phyloP scores from a whole-genome alignment of 2,329 filamentous ascomycete genomes.

The Aureobasidium lini region DNA sequence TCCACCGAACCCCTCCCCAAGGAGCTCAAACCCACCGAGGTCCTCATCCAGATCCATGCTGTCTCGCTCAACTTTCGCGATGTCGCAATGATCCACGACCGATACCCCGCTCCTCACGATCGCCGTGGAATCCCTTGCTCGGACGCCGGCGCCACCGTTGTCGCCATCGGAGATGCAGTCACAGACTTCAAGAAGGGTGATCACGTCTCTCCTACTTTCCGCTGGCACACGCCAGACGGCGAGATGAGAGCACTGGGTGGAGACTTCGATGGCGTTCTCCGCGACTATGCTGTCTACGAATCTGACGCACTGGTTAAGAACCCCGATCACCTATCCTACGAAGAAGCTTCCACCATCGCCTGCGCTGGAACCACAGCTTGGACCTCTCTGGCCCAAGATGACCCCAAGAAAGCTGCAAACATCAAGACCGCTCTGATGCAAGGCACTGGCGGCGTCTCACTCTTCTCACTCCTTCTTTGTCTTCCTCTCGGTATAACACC shows the following conservation, averaged over 20 bases:
- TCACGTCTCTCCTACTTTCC: slow-evolving; percentile 26
- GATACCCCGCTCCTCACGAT: slow-evolving; percentile 25
- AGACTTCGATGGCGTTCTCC: slow-evolving; percentile 38
- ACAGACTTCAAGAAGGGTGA: slow-evolving; percentile 17
- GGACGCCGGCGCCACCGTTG: slow-evolving; percentile 26
- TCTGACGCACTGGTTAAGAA: slow-evolving; percentile 31
- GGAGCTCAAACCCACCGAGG: slow-evolving; percentile 14
- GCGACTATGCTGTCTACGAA: slow-evolving; percentile 34
- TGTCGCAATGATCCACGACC: slow-evolving; percentile 26
- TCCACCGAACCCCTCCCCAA: slow-evolving; percentile 15
- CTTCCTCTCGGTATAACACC: slow-evolving; percentile 26
- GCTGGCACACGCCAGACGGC: slow-evolving; percentile 23
- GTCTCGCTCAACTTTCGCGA: slow-evolving; percentile 27
- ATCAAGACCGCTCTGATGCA: slow-evolving; percentile 39
- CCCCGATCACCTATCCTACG: slow-evolving; percentile 32
- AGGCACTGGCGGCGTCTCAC: slow-evolving; percentile 26
- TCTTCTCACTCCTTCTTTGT: slow-evolving; percentile 25
- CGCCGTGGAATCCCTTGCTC: slow-evolving; percentile 25
- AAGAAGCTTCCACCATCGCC: slow-evolving; percentile 31
- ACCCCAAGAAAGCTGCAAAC: slow-evolving; percentile 29
- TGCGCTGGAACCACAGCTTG: slow-evolving; percentile 43
- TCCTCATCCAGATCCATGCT: slow-evolving; percentile 25
- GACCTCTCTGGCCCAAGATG: slow-evolving; percentile 27
- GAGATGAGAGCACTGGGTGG: slow-evolving; percentile 36
- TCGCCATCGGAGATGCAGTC: slow-evolving; percentile 19